A percentile compares a stretch with the other conserved stretches of the same genome.
phyloP scores from a whole-genome alignment of 306 rosid species.

The Erythrophleum fordii region DNA sequence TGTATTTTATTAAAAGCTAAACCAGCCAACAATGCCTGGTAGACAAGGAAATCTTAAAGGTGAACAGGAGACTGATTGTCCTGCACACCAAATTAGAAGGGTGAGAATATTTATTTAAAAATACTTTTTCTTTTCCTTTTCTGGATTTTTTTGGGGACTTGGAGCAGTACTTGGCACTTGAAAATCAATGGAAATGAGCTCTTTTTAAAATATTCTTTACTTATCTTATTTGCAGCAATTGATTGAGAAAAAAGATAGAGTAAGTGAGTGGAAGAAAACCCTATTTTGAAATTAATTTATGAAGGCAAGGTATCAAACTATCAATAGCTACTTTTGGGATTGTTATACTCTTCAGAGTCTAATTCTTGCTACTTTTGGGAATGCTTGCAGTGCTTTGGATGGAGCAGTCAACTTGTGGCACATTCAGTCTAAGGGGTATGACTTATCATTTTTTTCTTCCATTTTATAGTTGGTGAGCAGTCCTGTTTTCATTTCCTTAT shows the following conservation, averaged over 20 bases:
- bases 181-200: constrained; percentile 11
- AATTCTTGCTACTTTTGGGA: constrained; percentile 41
- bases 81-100: constrained; percentile 66
- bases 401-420: constrained; percentile 91
- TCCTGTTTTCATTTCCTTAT: neutral
- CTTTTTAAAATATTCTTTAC: constrained; percentile 22
- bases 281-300: too few relatives aligned
- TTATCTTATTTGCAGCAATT: constrained; percentile 69
- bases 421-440: constrained; percentile 87
- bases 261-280: too few relatives aligned
- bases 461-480: constrained; percentile 1
- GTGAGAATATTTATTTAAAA: constrained; percentile 58
- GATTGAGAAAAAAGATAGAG: constrained; percentile 79
- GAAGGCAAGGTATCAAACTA: too few relatives aligned
- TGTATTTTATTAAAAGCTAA: constrained; percentile 42
- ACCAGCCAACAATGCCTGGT: constrained; percentile 48
- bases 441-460: constrained; percentile 7
- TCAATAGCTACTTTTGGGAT: too few relatives aligned
- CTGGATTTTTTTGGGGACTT: neutral
- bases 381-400: constrained; percentile 91
- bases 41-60: constrained; percentile 47
- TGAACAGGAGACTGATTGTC: constrained; percentile 46
- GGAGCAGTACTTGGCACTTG: constrained; percentile 9
- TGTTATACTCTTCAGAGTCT: too few relatives aligned
- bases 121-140: too few relatives aligned